Percentiles rank a stretch among this genome's conserved stretches.
Evolutionary conservation across 129 eudicot species (phyloP).

Genomic region (Tagetes patula): DNA sequence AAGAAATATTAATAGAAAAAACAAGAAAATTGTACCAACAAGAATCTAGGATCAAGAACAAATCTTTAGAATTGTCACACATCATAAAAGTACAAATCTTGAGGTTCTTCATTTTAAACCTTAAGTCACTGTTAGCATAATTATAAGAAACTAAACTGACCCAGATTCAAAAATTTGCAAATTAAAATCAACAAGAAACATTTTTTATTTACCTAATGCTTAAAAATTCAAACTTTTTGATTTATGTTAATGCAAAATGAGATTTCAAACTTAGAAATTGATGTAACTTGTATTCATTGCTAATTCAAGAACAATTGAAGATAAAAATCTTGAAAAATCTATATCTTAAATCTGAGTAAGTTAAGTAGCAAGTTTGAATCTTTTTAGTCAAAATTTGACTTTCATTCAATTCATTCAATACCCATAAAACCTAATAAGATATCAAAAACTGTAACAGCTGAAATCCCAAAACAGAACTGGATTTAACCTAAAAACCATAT

Average conservation of each 20-base stretch:
- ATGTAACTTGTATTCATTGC: background rate
- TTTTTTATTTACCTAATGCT: conserved; percentile 10
- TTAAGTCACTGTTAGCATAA: conserved; percentile 15
- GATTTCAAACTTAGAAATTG: conserved; percentile 11
- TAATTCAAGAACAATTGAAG: conserved; percentile 16
- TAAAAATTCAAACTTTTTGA: conserved; percentile 31
- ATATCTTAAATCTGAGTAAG: conserved; percentile 19
- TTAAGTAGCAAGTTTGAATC: conserved; percentile 13
- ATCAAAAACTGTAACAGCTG: conserved; percentile 15
- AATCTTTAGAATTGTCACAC: conserved; percentile 7
- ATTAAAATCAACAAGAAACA: conserved; percentile 17
- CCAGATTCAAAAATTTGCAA: conserved; percentile 9
- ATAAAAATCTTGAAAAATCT: conserved; percentile 11
- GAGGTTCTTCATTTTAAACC: conserved; percentile 28
- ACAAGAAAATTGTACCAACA: background rate
- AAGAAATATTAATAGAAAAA: background rate
- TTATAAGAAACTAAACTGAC: conserved; percentile 17
- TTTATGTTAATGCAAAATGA: conserved; percentile 9
- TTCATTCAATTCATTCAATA: conserved; percentile 10
- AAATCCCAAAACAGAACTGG: conserved; percentile 25
- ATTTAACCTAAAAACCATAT: conserved; percentile 20
- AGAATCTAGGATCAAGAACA: conserved; percentile 28
- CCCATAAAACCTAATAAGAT: conserved; percentile 23
- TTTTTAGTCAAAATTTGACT: conserved; percentile 23
- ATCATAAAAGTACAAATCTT: conserved; percentile 28